Evolutionary conservation across 163 green algal genomes (phyloP).

Genomic region (Chloromonas sp.): DNA sequence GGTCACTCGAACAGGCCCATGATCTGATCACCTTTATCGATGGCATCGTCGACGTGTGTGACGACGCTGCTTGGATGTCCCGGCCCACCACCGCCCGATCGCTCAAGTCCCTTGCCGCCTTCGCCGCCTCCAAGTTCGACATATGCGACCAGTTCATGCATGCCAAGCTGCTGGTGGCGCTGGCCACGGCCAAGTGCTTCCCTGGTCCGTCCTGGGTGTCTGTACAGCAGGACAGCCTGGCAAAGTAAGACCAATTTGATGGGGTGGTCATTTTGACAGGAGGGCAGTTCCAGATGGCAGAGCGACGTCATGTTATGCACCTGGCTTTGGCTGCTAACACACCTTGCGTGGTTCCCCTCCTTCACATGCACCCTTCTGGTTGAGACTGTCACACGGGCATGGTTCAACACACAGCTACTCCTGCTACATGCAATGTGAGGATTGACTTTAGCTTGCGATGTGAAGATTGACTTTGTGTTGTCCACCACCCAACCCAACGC

Average conservation of each 20-base stretch:
- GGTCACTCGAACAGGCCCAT: neutral
- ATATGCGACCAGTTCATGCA: constrained; percentile 19
- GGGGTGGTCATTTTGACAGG: too few species aligned
- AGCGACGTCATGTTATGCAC: too few species aligned
- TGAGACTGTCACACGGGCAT: too few species aligned
- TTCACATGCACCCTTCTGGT: too few species aligned
- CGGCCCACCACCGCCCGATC: neutral
- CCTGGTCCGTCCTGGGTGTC: constrained; percentile 22
- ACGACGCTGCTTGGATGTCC: constrained; percentile 10
- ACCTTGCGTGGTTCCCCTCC: too few species aligned
- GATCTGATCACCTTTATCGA: constrained; percentile 12
- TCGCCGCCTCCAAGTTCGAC: constrained; percentile 24
- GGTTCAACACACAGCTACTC: too few species aligned
- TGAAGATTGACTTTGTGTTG: too few species aligned
- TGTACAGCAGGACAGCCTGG: constrained; percentile 24
- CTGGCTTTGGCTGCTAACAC: too few species aligned
- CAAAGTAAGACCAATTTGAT: neutral
- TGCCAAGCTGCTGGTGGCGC: constrained; percentile 26
- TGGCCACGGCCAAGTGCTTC: constrained; percentile 22
- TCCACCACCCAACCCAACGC: too few species aligned
- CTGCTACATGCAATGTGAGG: too few species aligned
- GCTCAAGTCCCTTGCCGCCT: constrained; percentile 17
- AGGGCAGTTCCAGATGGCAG: too few species aligned
- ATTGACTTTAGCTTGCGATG: too few species aligned
- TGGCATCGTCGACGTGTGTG: constrained; percentile 7